Percentiles rank a stretch among this genome's conserved stretches.
These are phyloP conservation scores for Hysterium pulicare DNA, from an alignment of 2,329 filamentous ascomycete genomes.

Conservation along the genomic window DNA sequence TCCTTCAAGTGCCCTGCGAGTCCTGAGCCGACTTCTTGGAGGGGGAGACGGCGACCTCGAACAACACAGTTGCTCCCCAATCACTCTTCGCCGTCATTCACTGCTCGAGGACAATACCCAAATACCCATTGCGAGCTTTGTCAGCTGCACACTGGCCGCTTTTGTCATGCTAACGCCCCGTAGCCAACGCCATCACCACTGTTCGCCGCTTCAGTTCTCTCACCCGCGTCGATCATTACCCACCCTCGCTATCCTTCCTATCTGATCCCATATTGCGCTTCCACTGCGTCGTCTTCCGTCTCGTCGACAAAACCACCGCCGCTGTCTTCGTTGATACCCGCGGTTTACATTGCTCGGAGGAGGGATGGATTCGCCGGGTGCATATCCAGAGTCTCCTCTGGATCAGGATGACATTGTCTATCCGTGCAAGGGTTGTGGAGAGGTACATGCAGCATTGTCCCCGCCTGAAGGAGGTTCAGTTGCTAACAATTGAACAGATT, in stretches of 20 bases:
- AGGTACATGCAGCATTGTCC: constrained; percentile 24
- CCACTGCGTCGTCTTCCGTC: neutral
- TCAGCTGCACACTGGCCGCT: neutral
- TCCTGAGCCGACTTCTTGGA: constrained; percentile 1
- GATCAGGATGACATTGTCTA: constrained; percentile 51
- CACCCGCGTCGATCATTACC: constrained; percentile 1
- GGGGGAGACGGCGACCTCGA: neutral
- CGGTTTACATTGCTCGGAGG: neutral
- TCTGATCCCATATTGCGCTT: neutral
- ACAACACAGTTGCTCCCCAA: neutral
- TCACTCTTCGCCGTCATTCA: neutral
- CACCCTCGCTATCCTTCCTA: constrained; percentile 1
- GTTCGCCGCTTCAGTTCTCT: neutral
- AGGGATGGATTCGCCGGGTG: constrained; percentile 53
- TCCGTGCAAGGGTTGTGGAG: constrained; percentile 63
- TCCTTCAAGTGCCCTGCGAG: neutral
- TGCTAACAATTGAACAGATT: constrained; percentile 58
- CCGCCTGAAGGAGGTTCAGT: neutral
- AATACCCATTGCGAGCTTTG: neutral
- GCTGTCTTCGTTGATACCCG: neutral
- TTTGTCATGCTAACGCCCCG: constrained; percentile 2
- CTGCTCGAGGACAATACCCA: too few species aligned
- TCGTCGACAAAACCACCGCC: neutral
- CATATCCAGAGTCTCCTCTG: constrained; percentile 50
- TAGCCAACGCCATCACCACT: neutral